Evolutionary conservation across 306 rosid genomes (phyloP).

Genomic region (Rosa chinensis): DNA sequence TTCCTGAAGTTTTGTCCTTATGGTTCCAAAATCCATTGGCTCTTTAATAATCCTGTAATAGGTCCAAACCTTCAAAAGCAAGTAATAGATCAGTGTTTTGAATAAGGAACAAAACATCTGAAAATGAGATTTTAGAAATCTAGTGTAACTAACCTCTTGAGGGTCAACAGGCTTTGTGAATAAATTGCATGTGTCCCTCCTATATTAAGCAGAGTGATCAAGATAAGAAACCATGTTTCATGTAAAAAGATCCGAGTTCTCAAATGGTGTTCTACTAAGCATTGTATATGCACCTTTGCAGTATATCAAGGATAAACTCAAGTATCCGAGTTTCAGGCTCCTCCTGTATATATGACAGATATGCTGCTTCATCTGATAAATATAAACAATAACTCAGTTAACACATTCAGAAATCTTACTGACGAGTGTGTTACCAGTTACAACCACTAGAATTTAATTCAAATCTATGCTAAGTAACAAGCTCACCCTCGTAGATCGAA

Average conservation of each 20-base stretch:
- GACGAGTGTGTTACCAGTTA: no score
- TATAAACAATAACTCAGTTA: neutral
- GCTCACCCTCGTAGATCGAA: slow-evolving; percentile 25
- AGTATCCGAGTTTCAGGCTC: slow-evolving; percentile 22
- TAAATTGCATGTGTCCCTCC: slow-evolving; percentile 28
- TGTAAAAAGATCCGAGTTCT: neutral
- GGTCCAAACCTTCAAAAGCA: slow-evolving; percentile 26
- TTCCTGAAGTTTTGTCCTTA: slow-evolving; percentile 39
- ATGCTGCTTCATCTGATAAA: slow-evolving; percentile 23
- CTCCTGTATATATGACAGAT: slow-evolving; percentile 1
- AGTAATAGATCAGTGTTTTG: slow-evolving; percentile 1
- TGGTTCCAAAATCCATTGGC: slow-evolving; percentile 50
- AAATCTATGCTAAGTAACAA: neutral
- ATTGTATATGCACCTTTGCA: slow-evolving; percentile 31
- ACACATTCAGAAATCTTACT: neutral
- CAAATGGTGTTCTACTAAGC: neutral
- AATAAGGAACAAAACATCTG: neutral
- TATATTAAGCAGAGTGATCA: slow-evolving; percentile 7
- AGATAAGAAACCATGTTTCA: neutral
- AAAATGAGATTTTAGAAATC: neutral
- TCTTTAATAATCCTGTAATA: slow-evolving; percentile 34
- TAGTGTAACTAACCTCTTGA: slow-evolving; percentile 28
- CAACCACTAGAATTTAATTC: neutral
- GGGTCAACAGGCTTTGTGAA: slow-evolving; percentile 39
- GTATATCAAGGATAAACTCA: slow-evolving; percentile 33